These are phyloP conservation scores for Candida nemodendra DNA, from an alignment of 805 yeast genomes.

Conservation along the genomic window DNA sequence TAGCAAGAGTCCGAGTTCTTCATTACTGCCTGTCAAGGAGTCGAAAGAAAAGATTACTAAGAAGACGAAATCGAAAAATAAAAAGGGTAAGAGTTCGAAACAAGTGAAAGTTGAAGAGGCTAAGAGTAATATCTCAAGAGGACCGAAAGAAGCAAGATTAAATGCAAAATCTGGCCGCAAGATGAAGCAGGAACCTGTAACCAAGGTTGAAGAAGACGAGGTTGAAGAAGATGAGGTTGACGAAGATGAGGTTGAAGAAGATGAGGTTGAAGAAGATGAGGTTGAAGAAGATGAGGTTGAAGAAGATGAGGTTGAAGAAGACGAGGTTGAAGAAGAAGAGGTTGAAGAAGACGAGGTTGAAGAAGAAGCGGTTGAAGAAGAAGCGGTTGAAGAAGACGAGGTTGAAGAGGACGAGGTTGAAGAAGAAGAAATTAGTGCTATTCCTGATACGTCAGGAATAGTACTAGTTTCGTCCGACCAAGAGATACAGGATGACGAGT, in stretches of 20 bases:
- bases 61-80: not conserved
- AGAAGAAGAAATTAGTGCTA: slow-evolving; percentile 5
- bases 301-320: slow-evolving; percentile 1
- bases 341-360: not conserved
- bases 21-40: no score
- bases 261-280: slow-evolving; percentile 7
- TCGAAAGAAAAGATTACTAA: no score
- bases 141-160: not conserved
- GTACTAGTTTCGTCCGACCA: slow-evolving; percentile 15
- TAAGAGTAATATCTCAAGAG: not conserved
- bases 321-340: not conserved
- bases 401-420: slow-evolving; percentile 4
- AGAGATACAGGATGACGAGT: slow-evolving; percentile 2
- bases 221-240: slow-evolving; percentile 17
- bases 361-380: slow-evolving; percentile 2
- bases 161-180: no score
- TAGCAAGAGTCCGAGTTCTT: no score
- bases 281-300: slow-evolving; percentile 9
- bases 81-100: not conserved
- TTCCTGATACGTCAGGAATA: slow-evolving; percentile 18
- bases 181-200: not conserved
- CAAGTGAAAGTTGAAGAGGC: not conserved
- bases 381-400: slow-evolving; percentile 1
- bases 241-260: slow-evolving; percentile 19
- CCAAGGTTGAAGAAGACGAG: slow-evolving; percentile 6